Base-by-base conservation (phyloP, 768 basidiomycete species). In the Leccinum barrowsii region DNA sequence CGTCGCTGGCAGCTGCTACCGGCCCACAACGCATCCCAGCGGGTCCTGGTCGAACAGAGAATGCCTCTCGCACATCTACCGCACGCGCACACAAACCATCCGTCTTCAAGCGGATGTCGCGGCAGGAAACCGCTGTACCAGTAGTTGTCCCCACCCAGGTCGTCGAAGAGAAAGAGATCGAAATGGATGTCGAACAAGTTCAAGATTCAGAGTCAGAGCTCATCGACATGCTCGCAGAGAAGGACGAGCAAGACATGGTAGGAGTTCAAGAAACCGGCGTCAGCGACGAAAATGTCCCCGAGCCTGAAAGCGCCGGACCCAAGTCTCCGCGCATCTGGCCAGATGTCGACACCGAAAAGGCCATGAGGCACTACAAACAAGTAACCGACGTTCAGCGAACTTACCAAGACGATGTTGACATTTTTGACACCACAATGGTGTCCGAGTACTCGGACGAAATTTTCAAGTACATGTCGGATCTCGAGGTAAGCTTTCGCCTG, bases 381-480 rank as follows among this genome's bases (percentile, higher is more conserved):
- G 75, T 98, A 28, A 77, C 85, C 19, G 78, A 80, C 26, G 77
- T 99, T 59, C 85, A 85, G 54, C 71, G 71, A 50, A 74, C 73
- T 37, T 87, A 85, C 71, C 82, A 88, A 40, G 86, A 86, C 57
- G 89, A 96, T 60, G 74, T 84, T 44, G 90, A 92, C 53, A 76
- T 83, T 37, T 80, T 86, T 72, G 78, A 85, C 54, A 89, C 90
- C 46, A 91, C 92, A 1, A 96, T 99, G 95, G 96, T 97, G 44
- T 93, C 95, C 17, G 97, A 99, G 73, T 99, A 99, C 69, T 82
- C 94, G n/a, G 94, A 98, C 13, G 96, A 99, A 57, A 98, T 99
- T 72, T 98, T 98, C 70, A 81, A 85, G 62, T 98, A 98, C 74
- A 99, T 99, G 97, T 78, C 78, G 60, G 85, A 92, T 54, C 85